Evolutionary conservation across 306 rosid species (phyloP).

Genomic region (Cicer chorassanicum): DNA sequence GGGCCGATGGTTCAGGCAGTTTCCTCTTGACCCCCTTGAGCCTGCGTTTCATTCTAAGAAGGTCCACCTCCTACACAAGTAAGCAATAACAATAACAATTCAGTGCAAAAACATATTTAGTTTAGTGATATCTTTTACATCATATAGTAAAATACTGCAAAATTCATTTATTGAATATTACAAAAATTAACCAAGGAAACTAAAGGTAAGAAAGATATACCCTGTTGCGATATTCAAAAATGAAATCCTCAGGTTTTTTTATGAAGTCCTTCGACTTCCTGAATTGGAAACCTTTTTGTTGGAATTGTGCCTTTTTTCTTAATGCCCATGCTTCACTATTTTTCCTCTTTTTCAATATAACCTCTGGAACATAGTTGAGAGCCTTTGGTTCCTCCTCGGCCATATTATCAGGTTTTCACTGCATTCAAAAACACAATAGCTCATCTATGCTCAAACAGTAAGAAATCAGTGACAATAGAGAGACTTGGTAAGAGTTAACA

Average conservation of each 20-base stretch:
- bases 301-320: slow-evolving; percentile 42
- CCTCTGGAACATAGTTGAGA: slow-evolving; percentile 43
- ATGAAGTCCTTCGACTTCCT: slow-evolving; percentile 50
- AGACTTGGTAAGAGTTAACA: no score
- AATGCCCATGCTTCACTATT: slow-evolving; percentile 40
- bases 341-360: slow-evolving; percentile 51
- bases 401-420: slow-evolving; percentile 37
- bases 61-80: slow-evolving; percentile 71
- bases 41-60: slow-evolving; percentile 71
- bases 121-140: no score
- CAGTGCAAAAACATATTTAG: neutral
- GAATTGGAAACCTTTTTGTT: slow-evolving; percentile 30
- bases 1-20: slow-evolving; percentile 38
- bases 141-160: neutral
- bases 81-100: neutral
- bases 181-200: neutral
- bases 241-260: slow-evolving; percentile 76
- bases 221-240: slow-evolving; percentile 66
- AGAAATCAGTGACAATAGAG: neutral
- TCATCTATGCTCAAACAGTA: neutral
- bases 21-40: slow-evolving; percentile 71
- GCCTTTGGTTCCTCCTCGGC: slow-evolving; percentile 42
- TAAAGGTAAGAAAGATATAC: slow-evolving; percentile 40
- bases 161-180: neutral
- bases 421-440: neutral